These are phyloP conservation scores for Colletotrichum lupini DNA, from an alignment of 2,329 filamentous ascomycete genomes.

Conservation along the genomic window DNA sequence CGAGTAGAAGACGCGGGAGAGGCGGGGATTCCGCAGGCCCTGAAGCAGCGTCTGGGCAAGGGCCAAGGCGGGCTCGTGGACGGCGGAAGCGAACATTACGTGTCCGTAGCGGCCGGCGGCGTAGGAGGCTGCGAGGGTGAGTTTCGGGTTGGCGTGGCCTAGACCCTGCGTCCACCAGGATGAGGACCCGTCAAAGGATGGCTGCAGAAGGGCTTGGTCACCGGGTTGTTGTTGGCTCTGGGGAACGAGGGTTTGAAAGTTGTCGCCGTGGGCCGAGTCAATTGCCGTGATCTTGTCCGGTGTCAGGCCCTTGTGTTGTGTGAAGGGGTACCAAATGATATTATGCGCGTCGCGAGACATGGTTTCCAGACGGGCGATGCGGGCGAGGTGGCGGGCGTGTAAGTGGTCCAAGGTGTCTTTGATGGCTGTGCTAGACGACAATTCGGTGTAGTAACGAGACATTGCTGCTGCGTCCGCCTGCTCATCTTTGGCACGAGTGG, in stretches of 20 bases:
- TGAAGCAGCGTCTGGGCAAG: conserved; percentile 74
- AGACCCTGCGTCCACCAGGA: conserved; percentile 95
- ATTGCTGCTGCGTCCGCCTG: conserved; percentile 67
- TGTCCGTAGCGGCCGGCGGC: conserved; percentile 87
- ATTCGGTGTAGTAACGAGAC: conserved; percentile 70
- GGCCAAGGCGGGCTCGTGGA: conserved; percentile 81
- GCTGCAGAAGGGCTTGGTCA: conserved; percentile 57
- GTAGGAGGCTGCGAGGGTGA: conserved; percentile 81
- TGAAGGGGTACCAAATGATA: conserved; percentile 88
- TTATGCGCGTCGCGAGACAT: conserved; percentile 71
- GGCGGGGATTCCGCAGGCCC: conserved; percentile 70
- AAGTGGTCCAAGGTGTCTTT: conserved; percentile 62
- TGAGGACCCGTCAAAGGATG: conserved; percentile 85
- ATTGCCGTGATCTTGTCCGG: conserved; percentile 76
- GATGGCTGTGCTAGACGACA: conserved; percentile 52
- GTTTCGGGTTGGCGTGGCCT: conserved; percentile 78
- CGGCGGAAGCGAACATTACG: conserved; percentile 85
- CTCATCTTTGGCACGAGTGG: conserved; percentile 52
- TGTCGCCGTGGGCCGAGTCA: conserved; percentile 83
- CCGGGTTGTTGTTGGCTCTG: background rate
- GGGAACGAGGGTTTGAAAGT: conserved; percentile 71
- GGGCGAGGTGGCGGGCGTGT: conserved; percentile 61
- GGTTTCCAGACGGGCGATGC: conserved; percentile 68
- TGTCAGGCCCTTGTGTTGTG: conserved; percentile 76
- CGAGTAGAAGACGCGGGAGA: conserved; percentile 81